These are phyloP conservation scores for Coprinellus aureogranulatus DNA, from an alignment of 768 basidiomycete species.

Conservation along the genomic window DNA sequence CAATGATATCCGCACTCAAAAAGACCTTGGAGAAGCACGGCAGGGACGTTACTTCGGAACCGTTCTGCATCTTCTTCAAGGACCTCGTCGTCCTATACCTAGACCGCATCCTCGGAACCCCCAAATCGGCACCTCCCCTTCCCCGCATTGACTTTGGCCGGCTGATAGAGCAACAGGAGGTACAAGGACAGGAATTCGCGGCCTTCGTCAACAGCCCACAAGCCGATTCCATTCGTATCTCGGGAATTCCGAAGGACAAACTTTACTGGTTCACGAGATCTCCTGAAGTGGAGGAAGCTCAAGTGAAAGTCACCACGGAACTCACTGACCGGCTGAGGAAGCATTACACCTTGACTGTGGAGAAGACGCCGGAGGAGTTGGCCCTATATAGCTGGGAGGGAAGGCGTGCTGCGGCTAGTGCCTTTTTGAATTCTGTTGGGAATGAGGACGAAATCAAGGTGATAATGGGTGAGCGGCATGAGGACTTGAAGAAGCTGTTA, in stretches of 20 bases:
- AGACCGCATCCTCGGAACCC: background rate
- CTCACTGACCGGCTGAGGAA: slow-evolving; percentile 14
- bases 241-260: too few relatives aligned
- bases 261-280: background rate
- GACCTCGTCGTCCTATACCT: background rate
- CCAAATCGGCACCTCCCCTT: background rate
- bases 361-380: slow-evolving; percentile 22
- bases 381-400: slow-evolving; percentile 19
- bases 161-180: slow-evolving; percentile 21
- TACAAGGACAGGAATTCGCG: slow-evolving; percentile 29
- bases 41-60: background rate
- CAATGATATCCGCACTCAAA: background rate
- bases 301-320: slow-evolving; percentile 21
- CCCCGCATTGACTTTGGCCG: slow-evolving; percentile 4
- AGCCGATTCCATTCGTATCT: too few relatives aligned
- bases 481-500: slow-evolving; percentile 18
- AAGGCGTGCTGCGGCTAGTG: slow-evolving; percentile 21
- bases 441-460: slow-evolving; percentile 20
- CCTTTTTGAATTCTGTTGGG: slow-evolving; percentile 27
- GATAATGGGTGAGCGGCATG: slow-evolving; percentile 26
- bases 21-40: background rate
- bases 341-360: slow-evolving; percentile 28
- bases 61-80: background rate
- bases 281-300: slow-evolving; percentile 13
- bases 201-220: slow-evolving; percentile 22